Evolutionary conservation across 495 filamentous ascomycete genomes (phyloP), one percentile per base, ranked within the genome.

Genomic region (Ramalina intermedia): DNA sequence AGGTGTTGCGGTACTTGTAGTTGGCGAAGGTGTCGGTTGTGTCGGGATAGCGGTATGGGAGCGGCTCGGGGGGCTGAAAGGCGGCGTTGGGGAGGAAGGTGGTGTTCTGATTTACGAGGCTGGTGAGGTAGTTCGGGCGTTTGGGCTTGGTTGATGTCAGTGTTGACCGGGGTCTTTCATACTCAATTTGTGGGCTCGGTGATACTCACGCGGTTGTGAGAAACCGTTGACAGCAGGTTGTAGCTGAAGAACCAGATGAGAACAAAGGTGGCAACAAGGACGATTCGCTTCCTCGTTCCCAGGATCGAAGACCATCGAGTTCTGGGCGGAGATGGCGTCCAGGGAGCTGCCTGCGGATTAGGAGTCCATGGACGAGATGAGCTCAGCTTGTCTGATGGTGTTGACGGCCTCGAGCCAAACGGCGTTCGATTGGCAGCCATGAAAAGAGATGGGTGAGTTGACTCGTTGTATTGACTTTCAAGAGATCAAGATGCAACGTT

Each of bases 1-100:
- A 75, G 20, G 54, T 58, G 20, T 55, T 59, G 42, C 63, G 61
- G 51, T 66, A 68, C 47, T 68, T 69, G 59, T 66, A 69, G 24
- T 20, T 51, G 17, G 48, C 46, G 38, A 68, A 69, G 4, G 63
- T 62, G 50, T 69, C 66, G 36, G 63, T 56, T 3, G 46, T 59
- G 51, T 69, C 66, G 7, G 63, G 50, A 24, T 46, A 36, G 21
- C 66, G 66, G 47, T 69, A 58, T 24, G 54, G 24, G 23, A 61
- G 36, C 12, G 48, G 29, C 35, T 69, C 66, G 8, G 65, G 61
- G 33, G 66, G 63, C 42, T 63, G 63, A 39, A 67, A 67, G 6
- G 63, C 63, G 17, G 63, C 60, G 37, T 59, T 49, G 2, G 58
- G 56, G 36, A 60, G 17, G 21, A 49, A 18, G 3, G 59, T 66